A percentile compares a stretch with the other conserved stretches of the same genome.
Evolutionary conservation across 108 stramenopile species (phyloP).

Genomic region (Discostella stelligeroides): DNA sequence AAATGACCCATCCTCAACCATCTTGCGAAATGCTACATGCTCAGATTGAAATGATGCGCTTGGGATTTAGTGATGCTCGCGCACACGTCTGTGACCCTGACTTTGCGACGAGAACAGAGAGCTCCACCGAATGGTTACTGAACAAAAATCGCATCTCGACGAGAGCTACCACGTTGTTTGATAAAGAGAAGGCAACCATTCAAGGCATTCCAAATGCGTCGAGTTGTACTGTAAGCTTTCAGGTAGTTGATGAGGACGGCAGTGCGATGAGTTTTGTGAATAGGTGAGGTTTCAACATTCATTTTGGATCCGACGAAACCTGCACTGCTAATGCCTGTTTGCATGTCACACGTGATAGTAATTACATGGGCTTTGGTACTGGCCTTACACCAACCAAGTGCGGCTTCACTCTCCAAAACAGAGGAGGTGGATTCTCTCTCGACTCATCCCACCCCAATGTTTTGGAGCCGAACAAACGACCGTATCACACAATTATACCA

Average conservation of each 20-base stretch:
- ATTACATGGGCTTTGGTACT: conserved; percentile 95
- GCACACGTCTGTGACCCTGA: conserved; percentile 74
- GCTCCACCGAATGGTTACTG: conserved; percentile 48
- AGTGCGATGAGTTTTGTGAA: conserved; percentile 97
- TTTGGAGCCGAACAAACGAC: conserved; percentile 82
- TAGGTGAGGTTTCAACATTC: conserved; percentile 27
- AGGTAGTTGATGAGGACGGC: conserved; percentile 88
- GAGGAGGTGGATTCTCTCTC: conserved; percentile 88
- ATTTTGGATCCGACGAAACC: neutral
- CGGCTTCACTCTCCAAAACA: conserved; percentile 96
- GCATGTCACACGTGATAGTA: conserved; percentile 36
- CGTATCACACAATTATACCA: conserved; percentile 98
- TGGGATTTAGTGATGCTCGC: conserved; percentile 91
- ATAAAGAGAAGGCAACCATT: conserved; percentile 60
- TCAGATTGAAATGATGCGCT: conserved; percentile 89
- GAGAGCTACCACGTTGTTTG: conserved; percentile 57
- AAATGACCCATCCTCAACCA: conserved; percentile 41
- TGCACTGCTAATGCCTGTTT: neutral
- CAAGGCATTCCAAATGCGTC: conserved; percentile 58
- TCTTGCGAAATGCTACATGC: conserved; percentile 68
- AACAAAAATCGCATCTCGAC: conserved; percentile 61
- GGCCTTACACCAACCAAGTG: conserved; percentile 91
- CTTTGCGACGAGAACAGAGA: conserved; percentile 45
- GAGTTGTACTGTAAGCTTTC: conserved; percentile 91
- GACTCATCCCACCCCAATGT: conserved; percentile 86